Percentiles rank a stretch among this genome's conserved stretches.
These are phyloP conservation scores for Serendipita indica DNA, from an alignment of 768 basidiomycete genomes.

Conservation along the genomic window DNA sequence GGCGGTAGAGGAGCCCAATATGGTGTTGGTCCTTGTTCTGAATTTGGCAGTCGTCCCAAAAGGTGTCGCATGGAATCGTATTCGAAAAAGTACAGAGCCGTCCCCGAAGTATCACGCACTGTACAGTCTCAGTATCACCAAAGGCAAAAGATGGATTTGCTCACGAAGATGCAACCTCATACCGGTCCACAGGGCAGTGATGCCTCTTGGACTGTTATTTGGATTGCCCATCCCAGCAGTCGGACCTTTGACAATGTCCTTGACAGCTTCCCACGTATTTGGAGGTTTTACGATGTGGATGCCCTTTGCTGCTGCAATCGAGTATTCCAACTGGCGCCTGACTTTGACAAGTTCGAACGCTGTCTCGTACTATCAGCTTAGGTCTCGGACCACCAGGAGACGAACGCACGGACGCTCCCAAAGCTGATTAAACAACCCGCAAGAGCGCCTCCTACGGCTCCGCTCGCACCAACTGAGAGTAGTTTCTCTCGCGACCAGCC, in stretches of 20 bases:
- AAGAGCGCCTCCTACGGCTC: constrained; percentile 73
- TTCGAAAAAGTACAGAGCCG: constrained; percentile 83
- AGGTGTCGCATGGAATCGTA: constrained; percentile 86
- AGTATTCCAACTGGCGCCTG: constrained; percentile 80
- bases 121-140: neutral
- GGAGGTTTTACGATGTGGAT: constrained; percentile 59
- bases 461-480: constrained; percentile 57
- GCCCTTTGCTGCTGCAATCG: constrained; percentile 72
- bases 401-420: constrained; percentile 68
- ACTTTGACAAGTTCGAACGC: constrained; percentile 96
- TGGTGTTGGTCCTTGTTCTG: constrained; percentile 72
- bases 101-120: constrained; percentile 84
- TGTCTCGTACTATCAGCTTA: too few species aligned
- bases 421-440: constrained; percentile 82
- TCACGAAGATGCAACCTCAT: constrained; percentile 74
- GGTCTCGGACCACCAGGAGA: too few species aligned
- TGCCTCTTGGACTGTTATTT: constrained; percentile 24
- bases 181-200: constrained; percentile 63
- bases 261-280: constrained; percentile 60
- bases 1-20: constrained; percentile 69
- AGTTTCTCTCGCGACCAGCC: constrained; percentile 19
- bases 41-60: constrained; percentile 58
- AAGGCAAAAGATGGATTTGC: constrained; percentile 18
- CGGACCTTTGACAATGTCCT: constrained; percentile 46
- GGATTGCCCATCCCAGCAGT: constrained; percentile 12